Evolutionary conservation across 169 alveolate genomes (phyloP), one percentile per base, ranked within the genome.

Genomic region (Babesia bovis): DNA sequence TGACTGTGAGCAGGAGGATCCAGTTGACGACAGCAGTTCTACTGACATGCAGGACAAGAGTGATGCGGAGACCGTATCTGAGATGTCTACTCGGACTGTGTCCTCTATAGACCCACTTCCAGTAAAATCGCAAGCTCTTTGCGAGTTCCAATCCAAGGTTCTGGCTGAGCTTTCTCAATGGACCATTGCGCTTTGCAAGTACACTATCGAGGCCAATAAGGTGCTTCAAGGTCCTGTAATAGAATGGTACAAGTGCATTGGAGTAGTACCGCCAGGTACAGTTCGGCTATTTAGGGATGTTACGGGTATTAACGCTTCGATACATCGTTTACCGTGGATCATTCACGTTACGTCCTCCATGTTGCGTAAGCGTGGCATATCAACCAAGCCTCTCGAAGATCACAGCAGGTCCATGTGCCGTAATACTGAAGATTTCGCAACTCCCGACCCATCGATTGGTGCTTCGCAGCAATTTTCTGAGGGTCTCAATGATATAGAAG

Each of bases 151-250:
- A 10, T n/a, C 52, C 15, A 30, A 30, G 19, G 60, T 51, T 26
- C 76, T 42, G 21, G 23, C 32, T 17, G 23, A 44, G 50, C 35
- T 78, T 17, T 33, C 36, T 7, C 57, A 78, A 50, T 78, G 87
- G 87, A 58, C 26, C 28, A n/a, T 53, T 2, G 87, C 53, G 23
- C 55, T 78, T 19, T 78, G 87, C 33, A 78, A 33, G 23, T 35
- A 52, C 47, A 60, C 67, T 7, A 5, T 63, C 23, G 49, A 51
- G 36, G 72, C 67, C 10, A 51, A 61, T 40, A 61, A 53, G 61
- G 13, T 78, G 19, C 32, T 58, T 5, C 3, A 0, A 28, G 70
- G 32, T 42, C 82, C 87, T 9, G 40, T 61, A 21, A 26, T 78
- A 12, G 41, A 19, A 26, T 38, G 49, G 10, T 52, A 52, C 58